These are phyloP conservation scores for Vaccinium macrocarpon DNA, from an alignment of 148 eudicot species.

Conservation along the genomic window DNA sequence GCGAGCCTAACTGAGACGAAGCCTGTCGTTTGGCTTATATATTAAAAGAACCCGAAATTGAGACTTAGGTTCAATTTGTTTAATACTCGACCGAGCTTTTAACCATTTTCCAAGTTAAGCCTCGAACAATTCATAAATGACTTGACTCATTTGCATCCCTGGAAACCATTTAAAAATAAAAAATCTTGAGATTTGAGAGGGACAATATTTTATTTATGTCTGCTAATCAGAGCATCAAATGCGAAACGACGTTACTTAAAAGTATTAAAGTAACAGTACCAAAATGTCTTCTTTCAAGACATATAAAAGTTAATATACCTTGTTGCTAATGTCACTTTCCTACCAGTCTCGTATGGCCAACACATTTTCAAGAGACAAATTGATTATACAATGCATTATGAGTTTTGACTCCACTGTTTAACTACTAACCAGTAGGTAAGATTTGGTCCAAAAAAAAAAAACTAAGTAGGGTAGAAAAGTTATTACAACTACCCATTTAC, in stretches of 20 bases:
- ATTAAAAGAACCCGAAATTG: no score
- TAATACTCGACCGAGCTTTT: no score
- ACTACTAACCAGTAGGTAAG: neutral
- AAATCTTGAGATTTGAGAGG: neutral
- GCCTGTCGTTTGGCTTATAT: no score
- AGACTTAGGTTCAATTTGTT: no score
- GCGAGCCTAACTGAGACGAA: no score
- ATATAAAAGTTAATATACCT: neutral
- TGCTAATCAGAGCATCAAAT: no score
- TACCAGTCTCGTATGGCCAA: neutral
- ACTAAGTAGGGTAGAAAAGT: neutral
- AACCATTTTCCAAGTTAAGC: no score
- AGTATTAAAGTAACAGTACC: neutral
- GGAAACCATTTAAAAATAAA: neutral
- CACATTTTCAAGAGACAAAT: neutral
- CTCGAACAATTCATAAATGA: no score
- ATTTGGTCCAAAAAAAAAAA: no score
- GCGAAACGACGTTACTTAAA: neutral
- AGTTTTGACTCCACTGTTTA: neutral
- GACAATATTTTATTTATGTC: no score
- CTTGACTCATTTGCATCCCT: no score
- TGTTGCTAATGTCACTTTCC: neutral
- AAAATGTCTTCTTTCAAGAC: neutral
- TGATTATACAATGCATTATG: neutral
- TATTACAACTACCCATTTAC: neutral